Conservation (phyloP, 768 basidiomycete genomes). For the Russula dissimulans region DNA sequence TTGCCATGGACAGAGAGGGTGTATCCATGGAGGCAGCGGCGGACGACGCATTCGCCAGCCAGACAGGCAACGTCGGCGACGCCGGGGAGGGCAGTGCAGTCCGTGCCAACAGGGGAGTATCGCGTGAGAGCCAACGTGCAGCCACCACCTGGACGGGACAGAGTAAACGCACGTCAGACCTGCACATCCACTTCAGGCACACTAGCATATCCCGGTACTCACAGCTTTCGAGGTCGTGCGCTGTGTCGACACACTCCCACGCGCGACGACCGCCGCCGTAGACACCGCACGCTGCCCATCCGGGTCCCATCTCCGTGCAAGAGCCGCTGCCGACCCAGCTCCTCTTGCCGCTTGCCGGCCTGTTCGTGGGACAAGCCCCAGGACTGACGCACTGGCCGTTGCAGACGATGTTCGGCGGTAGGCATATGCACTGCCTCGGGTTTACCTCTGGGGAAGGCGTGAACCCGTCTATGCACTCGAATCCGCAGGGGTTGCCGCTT, state of each 20-base stretch:
- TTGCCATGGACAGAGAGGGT: background rate
- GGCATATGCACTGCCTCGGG: conserved; percentile 37
- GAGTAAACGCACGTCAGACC: background rate
- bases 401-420: conserved; percentile 34
- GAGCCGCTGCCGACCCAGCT: conserved; percentile 29
- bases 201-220: conserved; percentile 19
- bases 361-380: conserved; percentile 25
- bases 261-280: conserved; percentile 32
- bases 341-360: conserved; percentile 5
- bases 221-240: conserved; percentile 45
- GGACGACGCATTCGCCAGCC: conserved; percentile 35
- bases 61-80: conserved; percentile 42
- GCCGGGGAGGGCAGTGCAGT: conserved; percentile 41
- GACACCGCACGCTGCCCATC: conserved; percentile 36
- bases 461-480: conserved; percentile 39
- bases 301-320: conserved; percentile 20
- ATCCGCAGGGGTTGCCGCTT: conserved; percentile 34
- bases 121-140: conserved; percentile 25
- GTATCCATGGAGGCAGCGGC: conserved; percentile 30
- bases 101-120: conserved; percentile 30
- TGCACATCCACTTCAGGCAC: too few species aligned
- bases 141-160: background rate
- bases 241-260: conserved; percentile 43
- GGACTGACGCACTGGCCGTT: conserved; percentile 35
- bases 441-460: conserved; percentile 23